Base-by-base conservation (phyloP, 768 basidiomycete species). In the Peribolospora baueri region DNA sequence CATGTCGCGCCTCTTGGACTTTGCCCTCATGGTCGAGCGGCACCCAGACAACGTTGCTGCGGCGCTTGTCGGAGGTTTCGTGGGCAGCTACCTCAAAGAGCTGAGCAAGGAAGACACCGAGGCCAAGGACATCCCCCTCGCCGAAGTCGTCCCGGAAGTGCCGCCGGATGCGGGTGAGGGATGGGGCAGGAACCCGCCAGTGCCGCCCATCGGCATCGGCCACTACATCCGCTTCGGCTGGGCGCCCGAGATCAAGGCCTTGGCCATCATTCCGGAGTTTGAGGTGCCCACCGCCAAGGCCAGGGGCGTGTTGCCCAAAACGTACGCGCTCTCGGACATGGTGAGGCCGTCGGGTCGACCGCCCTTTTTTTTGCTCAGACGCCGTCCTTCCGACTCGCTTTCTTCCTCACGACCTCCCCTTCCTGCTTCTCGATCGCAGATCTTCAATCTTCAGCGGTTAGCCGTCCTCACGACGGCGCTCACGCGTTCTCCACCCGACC, bases 31-130 rank as follows among this genome's bases (percentile, higher is more conserved):
- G 93, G 88, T 98, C 64, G 93, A 98, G 69, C 76, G 93, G 13
- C 93, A 98, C 66, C 93, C 93, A 11, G 93, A 98, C 69, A 98
- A 98, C 67, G 90, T 98, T 64, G 93, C 93, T 0, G 93, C 93
- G 3, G 91, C 90, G 0, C 77, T 98, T 43, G 76, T 95, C 13
- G 93, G 93, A 42, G 93, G 93, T 0, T 97, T 98, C 68, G 85
- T 95, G 37, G 93, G 93, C 14, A 84, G 83, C 3, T 98, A 97
- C 71, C 75, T 97, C 53, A 76, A 82, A 57, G 91, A 93, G 67
- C 75, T 97, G 50, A 84, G 84, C 61, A 74, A 75, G 7, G 76
- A 74, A 46, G 90, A 86, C 4, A 82, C 73, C 58, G 76, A 78
- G 59, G 86, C 84, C 0, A 82, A 86, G 1, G 80, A 80, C 55